These are phyloP conservation scores for Melocanna baccifera DNA, from an alignment of 176 grass and related monocot species.

Conservation along the genomic window DNA sequence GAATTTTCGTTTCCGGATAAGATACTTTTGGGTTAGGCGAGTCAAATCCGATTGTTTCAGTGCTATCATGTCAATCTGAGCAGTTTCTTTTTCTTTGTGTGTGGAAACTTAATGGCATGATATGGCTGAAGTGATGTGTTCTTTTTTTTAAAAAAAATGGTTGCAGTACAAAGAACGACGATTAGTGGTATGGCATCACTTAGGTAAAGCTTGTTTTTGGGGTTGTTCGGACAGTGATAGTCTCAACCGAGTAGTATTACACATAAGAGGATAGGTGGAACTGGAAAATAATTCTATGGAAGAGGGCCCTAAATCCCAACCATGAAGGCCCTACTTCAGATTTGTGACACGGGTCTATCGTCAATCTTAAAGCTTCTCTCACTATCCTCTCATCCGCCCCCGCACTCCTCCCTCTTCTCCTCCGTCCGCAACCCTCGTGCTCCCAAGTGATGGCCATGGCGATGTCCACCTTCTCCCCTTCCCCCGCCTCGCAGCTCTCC, in stretches of 20 bases:
- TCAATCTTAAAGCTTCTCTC: no score
- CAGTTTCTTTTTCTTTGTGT: background rate
- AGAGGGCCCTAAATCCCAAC: no score
- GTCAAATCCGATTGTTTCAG: background rate
- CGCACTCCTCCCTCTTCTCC: no score
- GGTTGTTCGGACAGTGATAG: background rate
- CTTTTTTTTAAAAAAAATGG: background rate
- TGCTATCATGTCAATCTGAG: background rate
- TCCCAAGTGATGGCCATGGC: no score
- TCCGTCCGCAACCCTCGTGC: no score
- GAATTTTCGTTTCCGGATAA: background rate
- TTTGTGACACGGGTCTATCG: no score
- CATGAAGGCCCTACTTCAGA: no score
- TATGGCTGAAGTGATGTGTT: background rate
- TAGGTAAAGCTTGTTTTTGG: conserved; percentile 2
- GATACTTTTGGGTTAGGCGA: background rate
- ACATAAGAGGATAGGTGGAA: conserved; percentile 37
- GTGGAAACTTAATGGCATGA: background rate
- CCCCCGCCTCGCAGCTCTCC: no score
- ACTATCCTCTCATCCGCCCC: no score
- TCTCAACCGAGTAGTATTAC: conserved; percentile 5
- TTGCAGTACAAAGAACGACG: background rate
- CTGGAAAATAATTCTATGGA: no score
- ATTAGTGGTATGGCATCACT: background rate
- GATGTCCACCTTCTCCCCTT: no score